phyloP scores from a whole-genome alignment of 352 stramenopile genomes.

The Globisporangium spiculum region DNA sequence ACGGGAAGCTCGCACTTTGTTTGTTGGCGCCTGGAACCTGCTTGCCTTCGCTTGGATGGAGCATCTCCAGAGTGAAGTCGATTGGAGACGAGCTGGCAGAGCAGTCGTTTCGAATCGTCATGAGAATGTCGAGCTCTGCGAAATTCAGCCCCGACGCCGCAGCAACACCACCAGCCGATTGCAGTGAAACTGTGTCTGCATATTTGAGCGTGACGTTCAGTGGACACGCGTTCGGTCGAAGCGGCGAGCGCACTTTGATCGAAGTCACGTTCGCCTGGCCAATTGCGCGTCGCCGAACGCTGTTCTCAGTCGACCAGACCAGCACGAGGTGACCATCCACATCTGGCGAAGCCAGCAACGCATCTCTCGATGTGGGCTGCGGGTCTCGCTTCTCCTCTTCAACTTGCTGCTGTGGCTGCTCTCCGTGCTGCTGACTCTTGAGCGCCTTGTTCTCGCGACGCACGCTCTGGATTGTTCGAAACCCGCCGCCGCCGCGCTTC shows the following conservation, averaged over 20 bases:
- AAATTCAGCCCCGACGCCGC: conserved; percentile 24
- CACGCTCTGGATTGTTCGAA: conserved; percentile 86
- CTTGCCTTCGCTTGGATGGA: conserved; percentile 69
- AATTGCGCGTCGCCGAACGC: conserved; percentile 25
- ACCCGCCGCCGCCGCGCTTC: conserved; percentile 47
- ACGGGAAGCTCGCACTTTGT: conserved; percentile 8
- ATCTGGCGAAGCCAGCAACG: conserved; percentile 46
- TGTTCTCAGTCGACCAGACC: conserved; percentile 54
- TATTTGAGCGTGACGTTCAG: conserved; percentile 60
- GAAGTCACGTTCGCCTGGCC: conserved; percentile 66
- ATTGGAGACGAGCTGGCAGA: conserved; percentile 45
- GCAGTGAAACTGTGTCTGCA: neutral
- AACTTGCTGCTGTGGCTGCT: neutral
- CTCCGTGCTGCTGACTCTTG: conserved; percentile 25
- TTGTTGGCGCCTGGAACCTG: conserved; percentile 19
- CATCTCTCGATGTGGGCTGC: conserved; percentile 60
- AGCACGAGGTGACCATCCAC: conserved; percentile 66
- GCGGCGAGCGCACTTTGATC: conserved; percentile 51
- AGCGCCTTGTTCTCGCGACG: conserved; percentile 81
- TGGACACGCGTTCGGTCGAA: conserved; percentile 48
- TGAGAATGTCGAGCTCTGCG: conserved; percentile 65
- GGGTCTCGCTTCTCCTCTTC: conserved; percentile 21
- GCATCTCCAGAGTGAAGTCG: conserved; percentile 76
- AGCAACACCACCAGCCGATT: conserved; percentile 6
- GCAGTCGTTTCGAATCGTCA: conserved; percentile 76